Evolutionary conservation across 106 monocot species (phyloP), one percentile per base, ranked within the genome.

Genomic region (Acorus calamus): DNA sequence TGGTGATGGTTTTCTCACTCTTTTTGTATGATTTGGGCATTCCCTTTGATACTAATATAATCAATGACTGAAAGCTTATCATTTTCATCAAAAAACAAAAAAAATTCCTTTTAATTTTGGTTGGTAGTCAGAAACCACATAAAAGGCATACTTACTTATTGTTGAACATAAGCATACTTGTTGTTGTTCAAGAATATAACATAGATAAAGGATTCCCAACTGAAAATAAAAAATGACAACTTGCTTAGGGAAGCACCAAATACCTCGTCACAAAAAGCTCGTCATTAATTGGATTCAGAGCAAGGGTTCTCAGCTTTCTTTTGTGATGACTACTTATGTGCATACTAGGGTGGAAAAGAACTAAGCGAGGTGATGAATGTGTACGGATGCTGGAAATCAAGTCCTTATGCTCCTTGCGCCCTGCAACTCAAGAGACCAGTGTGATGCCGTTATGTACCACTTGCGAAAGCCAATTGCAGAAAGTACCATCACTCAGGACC

Each of bases 291-390:
- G 83, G 83, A 63, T 73, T 78, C 5, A 81, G 59, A 11, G 66
- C 90, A 62, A 91, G 86, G 64, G 83, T 60, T 56, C 86, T 75
- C 69, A 86, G 51, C 62, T 91, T 91, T 71, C 90, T 78, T 60
- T 83, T 91, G 59, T 91, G 90, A 63, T 91, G 80, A 58, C 90
- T 91, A 1, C 74, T 57, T 11, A 83, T 58, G 6, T 74, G 54
- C 5, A 28, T 73, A 53, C 80, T 68, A 5, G 64, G 7, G 46
- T 74, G 66, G 59, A 91, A 78, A 28, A 48, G 11, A 43, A 86
- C 66, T 10, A 42, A 13, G 8, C 9, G 12, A 4, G 90, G 71
- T 42, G 76, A 75, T 8, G 83, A 73, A 57, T 56, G 74, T 5
- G 46, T 71, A 8, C 77, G 65, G 28, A 91, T 52, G n/a, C 64